Base-by-base conservation (phyloP, 768 basidiomycete species). In the Tricholoma flavovirens region DNA sequence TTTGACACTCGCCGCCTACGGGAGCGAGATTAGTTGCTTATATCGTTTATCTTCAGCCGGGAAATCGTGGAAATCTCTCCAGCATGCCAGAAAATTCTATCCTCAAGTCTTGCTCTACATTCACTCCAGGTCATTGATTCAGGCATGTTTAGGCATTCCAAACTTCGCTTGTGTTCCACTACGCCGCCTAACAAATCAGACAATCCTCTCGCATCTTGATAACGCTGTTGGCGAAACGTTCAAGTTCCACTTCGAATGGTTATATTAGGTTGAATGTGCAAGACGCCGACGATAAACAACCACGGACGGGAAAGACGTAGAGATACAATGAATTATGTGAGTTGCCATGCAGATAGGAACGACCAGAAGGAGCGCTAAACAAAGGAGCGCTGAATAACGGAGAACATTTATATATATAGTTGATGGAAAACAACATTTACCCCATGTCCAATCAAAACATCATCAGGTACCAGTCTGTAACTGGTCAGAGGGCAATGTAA, bases 281-380 rank as follows among this genome's bases (percentile, higher is more conserved):
- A 14, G 14, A 15, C 21, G 12, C 6, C 2, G 30, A 32, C 12
- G n/a, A 40, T 43, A 32, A 32, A 19, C 26, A 29, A 3, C 19
- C 19, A 52, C n/a, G 32, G 22, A 24, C 1, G n/a, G 19, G 22
- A 36, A 17, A 15, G 22, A 52, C 14, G 17, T 55, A 55, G 29
- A 59, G 32, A 46, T 60, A 63, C 54, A 60, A 21, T 56, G 55
- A 57, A 51, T 38, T 38, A 49, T 54, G 19, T 22, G 40, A 26
- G 32, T 46, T 38, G 26, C 42, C 53, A 55, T 54, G 32, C n/a
- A n/a, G n/a, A n/a, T n/a, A n/a, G n/a, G n/a, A 33, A 36, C 50
- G 43, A 32, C 45, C 30, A 19, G 45, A 33, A 49, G 10, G 33
- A 43, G 42, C 17, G 35, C 29, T 36, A 48, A 14, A 30, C n/a